These are phyloP conservation scores for Pilasporangium apinafurcum DNA, from an alignment of 352 stramenopile species.

Conservation along the genomic window DNA sequence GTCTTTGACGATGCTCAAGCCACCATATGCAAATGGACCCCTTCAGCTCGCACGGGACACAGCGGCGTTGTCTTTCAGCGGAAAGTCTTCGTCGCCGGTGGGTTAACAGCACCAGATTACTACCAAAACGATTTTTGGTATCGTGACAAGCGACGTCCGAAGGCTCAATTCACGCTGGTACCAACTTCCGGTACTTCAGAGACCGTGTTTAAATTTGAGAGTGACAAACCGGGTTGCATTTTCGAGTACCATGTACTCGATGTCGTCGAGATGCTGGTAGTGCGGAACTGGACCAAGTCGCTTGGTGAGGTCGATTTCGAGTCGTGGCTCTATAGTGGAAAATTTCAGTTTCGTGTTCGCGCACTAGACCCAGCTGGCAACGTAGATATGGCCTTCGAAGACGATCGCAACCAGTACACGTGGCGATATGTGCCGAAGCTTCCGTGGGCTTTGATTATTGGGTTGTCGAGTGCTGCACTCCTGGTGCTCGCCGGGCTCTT, in stretches of 20 bases:
- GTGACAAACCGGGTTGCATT: slow-evolving; percentile 81
- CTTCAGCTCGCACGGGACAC: slow-evolving; percentile 50
- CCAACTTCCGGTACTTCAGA: slow-evolving; percentile 48
- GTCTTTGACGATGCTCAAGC: slow-evolving; percentile 58
- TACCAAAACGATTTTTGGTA: slow-evolving; percentile 89
- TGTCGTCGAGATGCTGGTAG: slow-evolving; percentile 76
- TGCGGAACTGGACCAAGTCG: slow-evolving; percentile 67
- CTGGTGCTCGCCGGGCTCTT: slow-evolving; percentile 76
- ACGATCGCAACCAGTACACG: slow-evolving; percentile 85
- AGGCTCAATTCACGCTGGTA: slow-evolving; percentile 40
- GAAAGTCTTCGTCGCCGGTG: slow-evolving; percentile 69
- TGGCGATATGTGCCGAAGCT: slow-evolving; percentile 91
- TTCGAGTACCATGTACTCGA: slow-evolving; percentile 93
- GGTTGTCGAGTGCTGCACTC: slow-evolving; percentile 62
- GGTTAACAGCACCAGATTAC: slow-evolving; percentile 49
- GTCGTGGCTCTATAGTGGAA: slow-evolving; percentile 70
- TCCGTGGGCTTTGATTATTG: slow-evolving; percentile 88
- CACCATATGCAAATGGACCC: slow-evolving; percentile 63
- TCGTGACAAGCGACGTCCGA: slow-evolving; percentile 39
- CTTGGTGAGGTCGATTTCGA: slow-evolving; percentile 33
- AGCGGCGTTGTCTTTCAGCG: slow-evolving; percentile 68
- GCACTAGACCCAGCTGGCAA: slow-evolving; percentile 91
- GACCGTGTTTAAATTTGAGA: slow-evolving; percentile 85
- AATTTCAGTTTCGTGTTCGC: slow-evolving; percentile 88
- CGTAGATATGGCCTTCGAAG: slow-evolving; percentile 79